These are phyloP conservation scores for Nitzschia sp. DNA, from an alignment of 108 stramenopile species.

Conservation along the genomic window DNA sequence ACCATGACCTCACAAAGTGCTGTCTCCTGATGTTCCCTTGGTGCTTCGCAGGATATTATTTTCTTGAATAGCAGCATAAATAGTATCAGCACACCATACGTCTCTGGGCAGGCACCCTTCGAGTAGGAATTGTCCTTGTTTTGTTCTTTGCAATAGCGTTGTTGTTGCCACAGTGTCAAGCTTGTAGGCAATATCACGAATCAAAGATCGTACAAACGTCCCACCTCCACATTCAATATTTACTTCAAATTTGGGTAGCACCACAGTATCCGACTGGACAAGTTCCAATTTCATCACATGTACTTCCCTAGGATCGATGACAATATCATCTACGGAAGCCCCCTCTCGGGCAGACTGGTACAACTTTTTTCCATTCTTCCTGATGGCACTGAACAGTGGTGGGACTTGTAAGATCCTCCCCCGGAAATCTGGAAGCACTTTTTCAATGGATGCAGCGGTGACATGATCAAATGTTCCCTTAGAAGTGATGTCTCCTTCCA, in stretches of 20 bases:
- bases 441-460: conserved; percentile 39
- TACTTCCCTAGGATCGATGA: conserved; percentile 55
- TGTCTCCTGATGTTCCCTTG: too few species aligned
- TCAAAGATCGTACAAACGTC: too few species aligned
- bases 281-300: conserved; percentile 45
- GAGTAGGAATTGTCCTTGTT: too few species aligned
- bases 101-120: too few species aligned
- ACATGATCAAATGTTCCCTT: conserved; percentile 57
- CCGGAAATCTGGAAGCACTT: conserved; percentile 48
- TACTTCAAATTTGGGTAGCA: conserved; percentile 67
- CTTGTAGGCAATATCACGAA: too few species aligned
- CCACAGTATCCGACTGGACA: conserved; percentile 2
- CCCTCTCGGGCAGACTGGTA: conserved; percentile 80
- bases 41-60: too few species aligned
- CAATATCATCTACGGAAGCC: conserved; percentile 48
- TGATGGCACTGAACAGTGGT: conserved; percentile 71
- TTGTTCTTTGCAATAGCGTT: too few species aligned
- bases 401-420: conserved; percentile 89
- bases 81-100: too few species aligned
- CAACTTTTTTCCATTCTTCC: conserved; percentile 74
- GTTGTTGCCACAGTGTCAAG: too few species aligned
- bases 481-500: conserved; percentile 69
- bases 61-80: too few species aligned
- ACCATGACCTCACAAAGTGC: too few species aligned
- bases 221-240: conserved; percentile 88